phyloP scores from a whole-genome alignment of 1,139 yeast species.

The Candida mesenterica region DNA sequence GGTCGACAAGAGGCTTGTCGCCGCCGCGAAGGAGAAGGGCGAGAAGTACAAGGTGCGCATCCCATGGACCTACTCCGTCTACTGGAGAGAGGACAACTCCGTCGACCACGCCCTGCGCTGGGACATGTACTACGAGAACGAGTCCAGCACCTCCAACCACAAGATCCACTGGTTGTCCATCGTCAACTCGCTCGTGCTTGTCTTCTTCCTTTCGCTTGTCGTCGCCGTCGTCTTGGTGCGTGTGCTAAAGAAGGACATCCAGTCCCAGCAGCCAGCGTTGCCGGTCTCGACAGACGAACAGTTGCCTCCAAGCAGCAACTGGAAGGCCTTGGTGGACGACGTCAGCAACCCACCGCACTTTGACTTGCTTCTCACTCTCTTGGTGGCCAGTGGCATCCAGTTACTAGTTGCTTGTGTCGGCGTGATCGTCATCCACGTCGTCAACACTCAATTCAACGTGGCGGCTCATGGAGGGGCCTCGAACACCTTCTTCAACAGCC shows the following conservation, averaged over 20 bases:
- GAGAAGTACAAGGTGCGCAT: slow-evolving; percentile 35
- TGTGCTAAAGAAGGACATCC: slow-evolving; percentile 44
- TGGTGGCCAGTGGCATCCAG: slow-evolving; percentile 77
- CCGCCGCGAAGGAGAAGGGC: slow-evolving; percentile 15
- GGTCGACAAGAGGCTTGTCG: slow-evolving; percentile 19
- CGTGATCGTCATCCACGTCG: slow-evolving; percentile 56
- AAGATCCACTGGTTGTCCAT: slow-evolving; percentile 73
- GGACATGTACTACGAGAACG: slow-evolving; percentile 67
- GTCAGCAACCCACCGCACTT: slow-evolving; percentile 53
- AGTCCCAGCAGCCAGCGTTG: slow-evolving; percentile 11
- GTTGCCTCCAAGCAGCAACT: slow-evolving; percentile 19
- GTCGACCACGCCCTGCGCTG: slow-evolving; percentile 71
- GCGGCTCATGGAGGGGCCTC: slow-evolving; percentile 22
- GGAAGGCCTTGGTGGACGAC: slow-evolving; percentile 57
- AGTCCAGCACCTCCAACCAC: slow-evolving; percentile 38
- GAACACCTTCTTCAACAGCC: slow-evolving; percentile 43
- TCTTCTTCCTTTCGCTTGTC: slow-evolving; percentile 54
- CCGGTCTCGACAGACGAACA: slow-evolving; percentile 12
- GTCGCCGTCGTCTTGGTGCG: slow-evolving; percentile 63
- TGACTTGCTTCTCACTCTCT: slow-evolving; percentile 48
- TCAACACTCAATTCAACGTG: slow-evolving; percentile 34
- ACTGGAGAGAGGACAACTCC: slow-evolving; percentile 80
- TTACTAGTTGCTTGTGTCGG: slow-evolving; percentile 62
- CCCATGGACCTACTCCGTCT: slow-evolving; percentile 82
- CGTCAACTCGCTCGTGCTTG: slow-evolving; percentile 61